Evolutionary conservation across 371 early-diverging fungal species (phyloP).

Genomic region (Gilbertella persicaria): DNA sequence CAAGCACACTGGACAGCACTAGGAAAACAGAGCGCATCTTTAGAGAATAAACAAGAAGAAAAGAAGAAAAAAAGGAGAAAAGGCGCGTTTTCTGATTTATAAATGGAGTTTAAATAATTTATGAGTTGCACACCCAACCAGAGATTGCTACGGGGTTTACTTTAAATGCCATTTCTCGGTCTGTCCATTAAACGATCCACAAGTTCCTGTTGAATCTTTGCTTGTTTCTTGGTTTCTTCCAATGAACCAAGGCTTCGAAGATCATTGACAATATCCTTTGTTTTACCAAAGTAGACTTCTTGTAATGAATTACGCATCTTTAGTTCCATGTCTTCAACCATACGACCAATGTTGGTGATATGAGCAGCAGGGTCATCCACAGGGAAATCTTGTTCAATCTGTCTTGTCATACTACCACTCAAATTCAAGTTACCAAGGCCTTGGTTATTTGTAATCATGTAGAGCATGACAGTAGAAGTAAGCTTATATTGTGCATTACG

Average conservation of each 20-base stretch:
- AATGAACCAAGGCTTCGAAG: conserved; percentile 79
- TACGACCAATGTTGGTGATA: conserved; percentile 92
- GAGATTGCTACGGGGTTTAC: too few relatives aligned
- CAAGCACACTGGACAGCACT: conserved; percentile 21
- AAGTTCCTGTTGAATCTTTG: conserved; percentile 72
- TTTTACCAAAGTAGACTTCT: conserved; percentile 98
- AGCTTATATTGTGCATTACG: conserved; percentile 89
- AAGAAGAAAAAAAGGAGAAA: conserved; percentile 3
- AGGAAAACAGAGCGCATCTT: conserved; percentile 27
- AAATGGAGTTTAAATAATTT: background rate
- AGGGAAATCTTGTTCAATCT: conserved; percentile 85
- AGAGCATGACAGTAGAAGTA: conserved; percentile 94
- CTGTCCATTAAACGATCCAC: conserved; percentile 66
- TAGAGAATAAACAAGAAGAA: conserved; percentile 6
- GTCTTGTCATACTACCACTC: conserved; percentile 92
- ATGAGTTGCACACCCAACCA: too few relatives aligned
- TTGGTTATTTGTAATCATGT: conserved; percentile 73
- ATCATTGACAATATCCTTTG: conserved; percentile 94
- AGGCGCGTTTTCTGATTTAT: conserved; percentile 6
- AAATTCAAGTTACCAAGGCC: conserved; percentile 82
- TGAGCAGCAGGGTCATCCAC: conserved; percentile 80
- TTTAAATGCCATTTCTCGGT: too few relatives aligned
- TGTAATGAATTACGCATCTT: conserved; percentile 93
- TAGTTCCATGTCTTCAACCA: conserved; percentile 96
- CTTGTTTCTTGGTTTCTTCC: conserved; percentile 65